phyloP scores from a whole-genome alignment of 768 basidiomycete species.

The Paxillus involutus region DNA sequence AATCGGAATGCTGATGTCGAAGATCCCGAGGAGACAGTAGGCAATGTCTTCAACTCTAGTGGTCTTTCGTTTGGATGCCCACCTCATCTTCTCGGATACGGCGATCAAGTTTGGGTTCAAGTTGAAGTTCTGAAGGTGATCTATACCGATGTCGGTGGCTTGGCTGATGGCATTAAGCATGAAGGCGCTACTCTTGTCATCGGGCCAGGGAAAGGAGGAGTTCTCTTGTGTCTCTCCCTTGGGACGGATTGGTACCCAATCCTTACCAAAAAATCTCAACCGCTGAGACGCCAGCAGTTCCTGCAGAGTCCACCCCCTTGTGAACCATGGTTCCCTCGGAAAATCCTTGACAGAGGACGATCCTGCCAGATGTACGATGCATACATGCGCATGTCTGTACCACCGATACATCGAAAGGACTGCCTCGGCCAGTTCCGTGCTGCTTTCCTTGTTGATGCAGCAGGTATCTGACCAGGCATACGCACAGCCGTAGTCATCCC shows the following conservation, averaged over 20 bases:
- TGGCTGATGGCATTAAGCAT: conserved; percentile 13
- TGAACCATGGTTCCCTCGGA: conserved; percentile 22
- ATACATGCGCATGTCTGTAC: conserved; percentile 23
- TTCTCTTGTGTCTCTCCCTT: conserved; percentile 10
- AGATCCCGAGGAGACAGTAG: conserved; percentile 23
- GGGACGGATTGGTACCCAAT: conserved; percentile 24
- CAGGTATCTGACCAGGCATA: conserved; percentile 30
- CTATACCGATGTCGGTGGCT: conserved; percentile 20
- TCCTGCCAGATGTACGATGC: conserved; percentile 23
- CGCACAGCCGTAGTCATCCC: conserved; percentile 22
- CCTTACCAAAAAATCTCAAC: conserved; percentile 23
- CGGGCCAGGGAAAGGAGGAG: neutral
- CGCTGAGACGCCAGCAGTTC: conserved; percentile 23
- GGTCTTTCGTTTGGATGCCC: conserved; percentile 22
- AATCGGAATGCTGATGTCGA: conserved; percentile 21
- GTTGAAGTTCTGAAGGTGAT: conserved; percentile 19
- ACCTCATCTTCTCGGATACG: conserved; percentile 24
- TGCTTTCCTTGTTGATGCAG: conserved; percentile 27
- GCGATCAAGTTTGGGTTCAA: conserved; percentile 13
- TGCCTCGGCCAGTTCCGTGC: conserved; percentile 28
- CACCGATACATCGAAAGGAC: conserved; percentile 23
- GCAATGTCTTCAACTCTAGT: conserved; percentile 24
- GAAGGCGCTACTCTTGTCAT: conserved; percentile 22
- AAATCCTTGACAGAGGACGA: conserved; percentile 23
- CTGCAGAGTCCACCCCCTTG: conserved; percentile 21